Evolutionary conservation across 805 yeast genomes (phyloP), one percentile per base, ranked within the genome.

Genomic region (Kluyveromyces wickerhamii): DNA sequence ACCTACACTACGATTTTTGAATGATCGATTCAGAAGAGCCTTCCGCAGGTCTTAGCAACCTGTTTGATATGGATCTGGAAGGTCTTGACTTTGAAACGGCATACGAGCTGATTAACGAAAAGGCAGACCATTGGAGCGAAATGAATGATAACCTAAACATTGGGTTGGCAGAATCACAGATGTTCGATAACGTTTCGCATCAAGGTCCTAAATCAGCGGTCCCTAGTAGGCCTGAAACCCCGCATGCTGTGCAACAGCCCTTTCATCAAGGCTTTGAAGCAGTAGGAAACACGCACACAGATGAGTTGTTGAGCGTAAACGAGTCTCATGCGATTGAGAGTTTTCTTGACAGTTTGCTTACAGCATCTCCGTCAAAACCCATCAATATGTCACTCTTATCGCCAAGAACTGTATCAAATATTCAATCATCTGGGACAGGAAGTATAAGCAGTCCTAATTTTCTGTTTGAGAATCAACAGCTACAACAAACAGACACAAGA

Each of bases 71-170:
- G 21, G 56, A 50, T 36, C 42, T 48, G 14, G 59, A 52, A 21
- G 33, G 33, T 15, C 42, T 55, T 18, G 62, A 57, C 39, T 57
- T 57, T 33, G 62, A 57, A 27, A 57, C 62, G 4, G 62, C 62
- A 5, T 57, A 55, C 32, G 48, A 51, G 31, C 44, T 55, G 49
- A 39, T 57, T 17, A 48, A 51, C 34, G 44, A 44, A 16, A 36
- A 39, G 11, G 39, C 21, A 5, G 27, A 17, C 16, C 11, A 8
- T 8, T 22, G 27, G 21, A 21, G 18, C 13, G 34, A 31, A 16
- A 6, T 11, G 2, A 22, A 12, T 12, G 34, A 30, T 21, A 18
- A 22, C 9, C 15, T 21, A 14, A 25, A 20, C 11, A 14, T 30
- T 5, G 21, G 21, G 14, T 15, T 30, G 10, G 26, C 19, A 9